Evolutionary conservation across 768 basidiomycete genomes (phyloP).

Genomic region (Leccinum olivaceopallidum): DNA sequence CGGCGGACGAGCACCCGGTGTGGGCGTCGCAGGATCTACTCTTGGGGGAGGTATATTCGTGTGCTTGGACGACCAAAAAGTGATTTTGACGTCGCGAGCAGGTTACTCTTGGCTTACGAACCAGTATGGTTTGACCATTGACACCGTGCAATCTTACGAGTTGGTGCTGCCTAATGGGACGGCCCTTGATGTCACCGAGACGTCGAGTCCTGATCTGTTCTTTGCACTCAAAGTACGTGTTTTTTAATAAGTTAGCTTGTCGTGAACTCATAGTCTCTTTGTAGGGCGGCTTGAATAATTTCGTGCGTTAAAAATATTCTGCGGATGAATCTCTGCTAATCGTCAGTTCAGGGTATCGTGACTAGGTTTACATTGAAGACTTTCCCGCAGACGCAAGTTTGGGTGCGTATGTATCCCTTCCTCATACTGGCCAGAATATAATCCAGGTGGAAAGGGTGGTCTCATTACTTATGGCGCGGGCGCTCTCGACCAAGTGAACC

Average conservation of each 20-base stretch:
- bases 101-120: slow-evolving; percentile 51
- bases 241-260: not conserved
- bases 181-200: slow-evolving; percentile 35
- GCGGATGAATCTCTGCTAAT: not conserved
- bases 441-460: slow-evolving; percentile 44
- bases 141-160: slow-evolving; percentile 55
- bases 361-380: slow-evolving; percentile 57
- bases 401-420: slow-evolving; percentile 43
- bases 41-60: slow-evolving; percentile 51
- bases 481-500: slow-evolving; percentile 13
- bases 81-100: not conserved
- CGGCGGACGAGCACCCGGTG: slow-evolving; percentile 53
- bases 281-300: slow-evolving; percentile 66
- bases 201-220: slow-evolving; percentile 40
- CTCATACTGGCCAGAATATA: not conserved
- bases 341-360: slow-evolving; percentile 48
- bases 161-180: slow-evolving; percentile 51
- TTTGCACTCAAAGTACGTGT: slow-evolving; percentile 41
- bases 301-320: slow-evolving; percentile 31
- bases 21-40: slow-evolving; percentile 60
- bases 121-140: slow-evolving; percentile 57
- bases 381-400: slow-evolving; percentile 55
- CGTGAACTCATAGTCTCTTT: not conserved
- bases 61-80: not conserved
- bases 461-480: slow-evolving; percentile 33